phyloP scores from a whole-genome alignment of 345 rosid species.

The Hibiscus mutabilis region DNA sequence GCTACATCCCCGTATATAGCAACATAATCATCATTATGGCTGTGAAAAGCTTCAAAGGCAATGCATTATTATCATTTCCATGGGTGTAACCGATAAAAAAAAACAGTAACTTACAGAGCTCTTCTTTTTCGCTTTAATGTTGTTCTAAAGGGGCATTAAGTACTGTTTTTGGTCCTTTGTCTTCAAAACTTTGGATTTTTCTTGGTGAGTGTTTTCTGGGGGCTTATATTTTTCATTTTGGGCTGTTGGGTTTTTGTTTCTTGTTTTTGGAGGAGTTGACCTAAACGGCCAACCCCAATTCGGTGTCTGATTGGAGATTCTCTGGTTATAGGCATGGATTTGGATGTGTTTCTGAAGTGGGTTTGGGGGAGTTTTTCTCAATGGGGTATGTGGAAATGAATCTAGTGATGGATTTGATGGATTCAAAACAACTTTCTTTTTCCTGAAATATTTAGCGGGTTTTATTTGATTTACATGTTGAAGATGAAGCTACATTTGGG shows the following conservation, averaged over 20 bases:
- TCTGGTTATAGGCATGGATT: constrained; percentile 2
- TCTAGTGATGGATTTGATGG: no score
- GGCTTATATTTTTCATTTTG: neutral
- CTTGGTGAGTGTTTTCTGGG: constrained; percentile 21
- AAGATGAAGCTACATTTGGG: constrained; percentile 27
- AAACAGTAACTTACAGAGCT: neutral
- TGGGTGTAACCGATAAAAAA: constrained; percentile 17
- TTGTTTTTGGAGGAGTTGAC: constrained; percentile 30
- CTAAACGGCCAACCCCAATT: constrained; percentile 17
- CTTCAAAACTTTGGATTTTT: constrained; percentile 28
- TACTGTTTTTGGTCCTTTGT: constrained; percentile 24
- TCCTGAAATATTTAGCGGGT: constrained; percentile 22
- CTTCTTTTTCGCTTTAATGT: constrained; percentile 21
- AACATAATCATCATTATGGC: constrained; percentile 20
- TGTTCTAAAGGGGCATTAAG: constrained; percentile 11
- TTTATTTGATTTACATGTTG: constrained; percentile 9
- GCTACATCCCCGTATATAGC: neutral
- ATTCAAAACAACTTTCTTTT: constrained; percentile 12
- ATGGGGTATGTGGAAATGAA: neutral
- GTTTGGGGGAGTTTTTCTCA: constrained; percentile 16
- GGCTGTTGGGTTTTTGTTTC: neutral
- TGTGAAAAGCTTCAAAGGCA: constrained; percentile 14
- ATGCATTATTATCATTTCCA: constrained; percentile 7
- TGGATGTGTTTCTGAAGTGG: constrained; percentile 19
- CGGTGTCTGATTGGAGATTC: constrained; percentile 21